Conservation (phyloP, 106 monocot species). For the Acorus calamus region DNA sequence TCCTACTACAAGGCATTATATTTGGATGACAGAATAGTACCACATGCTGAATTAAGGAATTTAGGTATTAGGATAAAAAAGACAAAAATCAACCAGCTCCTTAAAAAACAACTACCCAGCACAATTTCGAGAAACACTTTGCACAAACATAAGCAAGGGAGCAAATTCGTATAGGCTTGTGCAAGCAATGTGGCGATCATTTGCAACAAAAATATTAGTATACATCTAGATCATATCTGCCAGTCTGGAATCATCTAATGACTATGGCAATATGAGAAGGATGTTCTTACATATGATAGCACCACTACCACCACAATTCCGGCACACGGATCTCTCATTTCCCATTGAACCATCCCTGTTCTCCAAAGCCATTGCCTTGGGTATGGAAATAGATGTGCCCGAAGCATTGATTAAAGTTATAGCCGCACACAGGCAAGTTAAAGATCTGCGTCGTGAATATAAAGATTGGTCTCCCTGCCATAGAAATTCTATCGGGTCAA, state of each 20-base stretch:
- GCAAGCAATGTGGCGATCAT: too few species aligned
- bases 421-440: conserved; percentile 63
- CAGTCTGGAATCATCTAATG: background rate
- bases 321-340: conserved; percentile 55
- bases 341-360: conserved; percentile 16
- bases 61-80: too few species aligned
- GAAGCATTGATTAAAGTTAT: conserved; percentile 46
- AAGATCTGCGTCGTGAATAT: conserved; percentile 55
- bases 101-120: too few species aligned
- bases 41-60: too few species aligned
- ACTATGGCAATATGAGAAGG: background rate
- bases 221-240: background rate
- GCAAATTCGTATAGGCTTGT: too few species aligned
- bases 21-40: too few species aligned
- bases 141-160: too few species aligned
- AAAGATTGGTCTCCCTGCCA: conserved; percentile 20
- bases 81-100: too few species aligned
- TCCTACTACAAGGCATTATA: too few species aligned
- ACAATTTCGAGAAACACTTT: too few species aligned
- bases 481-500: background rate
- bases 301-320: conserved; percentile 79
- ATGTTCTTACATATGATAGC: conserved; percentile 77
- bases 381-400: conserved; percentile 16
- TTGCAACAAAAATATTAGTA: background rate
- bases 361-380: conserved; percentile 26